A percentile compares a stretch with the other conserved stretches of the same genome.
Conservation (phyloP, 768 basidiomycete genomes). For the Psilocybe subaeruginosa region DNA sequence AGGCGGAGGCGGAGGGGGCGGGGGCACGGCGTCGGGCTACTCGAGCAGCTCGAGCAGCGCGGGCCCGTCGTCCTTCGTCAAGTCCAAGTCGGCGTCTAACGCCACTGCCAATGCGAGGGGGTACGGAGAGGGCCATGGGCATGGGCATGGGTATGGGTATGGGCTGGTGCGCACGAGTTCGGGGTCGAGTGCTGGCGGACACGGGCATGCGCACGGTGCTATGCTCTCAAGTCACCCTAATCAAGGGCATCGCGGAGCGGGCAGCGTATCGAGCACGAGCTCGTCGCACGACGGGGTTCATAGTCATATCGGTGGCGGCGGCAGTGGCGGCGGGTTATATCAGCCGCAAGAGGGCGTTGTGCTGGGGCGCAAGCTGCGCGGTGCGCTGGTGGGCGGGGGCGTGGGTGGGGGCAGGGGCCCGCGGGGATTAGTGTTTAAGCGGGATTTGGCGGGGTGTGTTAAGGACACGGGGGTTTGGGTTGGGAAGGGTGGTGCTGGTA, state of each 20-base stretch:
- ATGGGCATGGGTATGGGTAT: neutral
- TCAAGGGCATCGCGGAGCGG: neutral
- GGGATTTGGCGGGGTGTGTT: conserved; percentile 46
- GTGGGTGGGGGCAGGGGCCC: conserved; percentile 30
- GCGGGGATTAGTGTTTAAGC: conserved; percentile 69
- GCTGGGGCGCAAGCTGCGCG: conserved; percentile 61
- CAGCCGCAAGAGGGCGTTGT: conserved; percentile 39
- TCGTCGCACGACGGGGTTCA: neutral
- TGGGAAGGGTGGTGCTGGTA: neutral
- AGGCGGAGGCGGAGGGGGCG: neutral
- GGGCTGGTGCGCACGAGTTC: neutral
- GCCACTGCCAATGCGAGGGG: neutral
- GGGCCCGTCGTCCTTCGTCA: neutral
- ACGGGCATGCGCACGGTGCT: conserved; percentile 26
- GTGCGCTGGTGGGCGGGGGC: conserved; percentile 34
- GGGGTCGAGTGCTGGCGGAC: conserved; percentile 25
- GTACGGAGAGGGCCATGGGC: neutral
- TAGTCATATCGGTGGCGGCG: neutral
- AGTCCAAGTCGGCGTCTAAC: neutral
- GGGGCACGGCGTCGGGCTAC: no score
- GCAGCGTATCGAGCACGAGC: neutral
- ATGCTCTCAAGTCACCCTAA: no score
- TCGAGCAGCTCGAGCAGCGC: neutral
- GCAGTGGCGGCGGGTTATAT: no score
- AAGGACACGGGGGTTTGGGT: conserved; percentile 29